Evolutionary conservation across 495 filamentous ascomycete genomes (phyloP).

Genomic region (Pseudoneurospora amorphoporcata): DNA sequence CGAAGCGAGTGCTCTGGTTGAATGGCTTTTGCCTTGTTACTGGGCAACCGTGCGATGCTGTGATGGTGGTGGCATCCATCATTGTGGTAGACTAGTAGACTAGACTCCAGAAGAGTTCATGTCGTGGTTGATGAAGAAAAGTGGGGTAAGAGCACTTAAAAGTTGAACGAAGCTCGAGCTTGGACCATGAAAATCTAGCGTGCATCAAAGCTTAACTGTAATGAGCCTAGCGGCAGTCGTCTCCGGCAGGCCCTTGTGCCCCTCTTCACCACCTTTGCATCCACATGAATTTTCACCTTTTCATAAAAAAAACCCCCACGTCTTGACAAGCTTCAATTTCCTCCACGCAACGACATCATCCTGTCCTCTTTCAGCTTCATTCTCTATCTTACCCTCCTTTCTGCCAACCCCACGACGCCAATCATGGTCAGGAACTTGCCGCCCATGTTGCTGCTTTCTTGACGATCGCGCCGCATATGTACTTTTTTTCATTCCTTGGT

Average conservation of each 20-base stretch:
- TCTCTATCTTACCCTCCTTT: conserved; percentile 2
- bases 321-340: conserved; percentile 15
- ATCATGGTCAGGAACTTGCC: background rate
- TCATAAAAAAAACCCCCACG: conserved; percentile 13
- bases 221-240: background rate
- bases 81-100: background rate
- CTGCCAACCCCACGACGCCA: background rate
- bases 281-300: background rate
- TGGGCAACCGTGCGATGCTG: background rate
- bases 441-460: background rate
- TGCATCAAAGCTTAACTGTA: background rate
- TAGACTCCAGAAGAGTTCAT: background rate
- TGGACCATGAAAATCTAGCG: background rate
- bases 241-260: background rate
- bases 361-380: conserved; percentile 1
- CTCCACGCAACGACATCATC: conserved; percentile 8
- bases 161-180: background rate
- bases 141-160: background rate
- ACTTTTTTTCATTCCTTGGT: background rate
- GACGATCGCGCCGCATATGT: background rate
- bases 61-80: background rate
- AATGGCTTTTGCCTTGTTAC: background rate
- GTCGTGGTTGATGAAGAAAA: background rate
- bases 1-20: background rate
- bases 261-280: background rate